Evolutionary conservation across 108 stramenopile genomes (phyloP).

Genomic region (Nitzschia putrida): DNA sequence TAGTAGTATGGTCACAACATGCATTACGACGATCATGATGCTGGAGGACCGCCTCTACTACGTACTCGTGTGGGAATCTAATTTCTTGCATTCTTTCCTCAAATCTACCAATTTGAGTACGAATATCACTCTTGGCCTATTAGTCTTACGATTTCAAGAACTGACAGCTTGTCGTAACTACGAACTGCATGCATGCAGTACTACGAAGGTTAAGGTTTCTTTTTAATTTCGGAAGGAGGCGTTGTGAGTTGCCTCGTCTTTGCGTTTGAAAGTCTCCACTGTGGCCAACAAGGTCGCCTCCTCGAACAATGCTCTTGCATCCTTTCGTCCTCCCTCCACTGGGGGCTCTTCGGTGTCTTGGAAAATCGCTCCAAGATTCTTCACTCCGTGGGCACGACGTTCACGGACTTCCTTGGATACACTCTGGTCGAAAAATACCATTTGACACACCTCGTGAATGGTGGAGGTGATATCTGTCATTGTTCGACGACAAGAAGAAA

Average conservation of each 20-base stretch:
- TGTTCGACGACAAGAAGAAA: background rate
- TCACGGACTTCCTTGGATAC: slow-evolving; percentile 60
- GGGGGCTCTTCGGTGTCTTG: slow-evolving; percentile 40
- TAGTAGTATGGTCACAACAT: too few species aligned
- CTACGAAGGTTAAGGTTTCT: background rate
- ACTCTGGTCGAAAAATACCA: slow-evolving; percentile 71
- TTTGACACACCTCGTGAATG: slow-evolving; percentile 64
- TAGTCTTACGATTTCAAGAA: too few species aligned
- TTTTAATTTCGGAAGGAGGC: slow-evolving; percentile 13
- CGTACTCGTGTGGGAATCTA: too few species aligned
- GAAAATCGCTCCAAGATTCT: slow-evolving; percentile 63
- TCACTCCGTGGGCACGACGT: slow-evolving; percentile 57
- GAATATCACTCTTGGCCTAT: too few species aligned
- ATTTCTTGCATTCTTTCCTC: too few species aligned
- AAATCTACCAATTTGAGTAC: too few species aligned
- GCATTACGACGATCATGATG: too few species aligned
- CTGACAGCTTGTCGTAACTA: background rate
- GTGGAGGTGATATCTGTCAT: slow-evolving; percentile 60
- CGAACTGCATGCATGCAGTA: background rate
- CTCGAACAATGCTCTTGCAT: slow-evolving; percentile 64
- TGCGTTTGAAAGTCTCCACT: slow-evolving; percentile 78
- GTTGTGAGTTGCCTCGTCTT: slow-evolving; percentile 57
- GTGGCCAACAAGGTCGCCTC: slow-evolving; percentile 81
- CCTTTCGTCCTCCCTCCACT: slow-evolving; percentile 36
- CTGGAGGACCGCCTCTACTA: too few species aligned